A percentile compares a stretch with the other conserved stretches of the same genome.
phyloP scores from a whole-genome alignment of 202 grass and related monocot species.

The Tripidium arundinaceum region DNA sequence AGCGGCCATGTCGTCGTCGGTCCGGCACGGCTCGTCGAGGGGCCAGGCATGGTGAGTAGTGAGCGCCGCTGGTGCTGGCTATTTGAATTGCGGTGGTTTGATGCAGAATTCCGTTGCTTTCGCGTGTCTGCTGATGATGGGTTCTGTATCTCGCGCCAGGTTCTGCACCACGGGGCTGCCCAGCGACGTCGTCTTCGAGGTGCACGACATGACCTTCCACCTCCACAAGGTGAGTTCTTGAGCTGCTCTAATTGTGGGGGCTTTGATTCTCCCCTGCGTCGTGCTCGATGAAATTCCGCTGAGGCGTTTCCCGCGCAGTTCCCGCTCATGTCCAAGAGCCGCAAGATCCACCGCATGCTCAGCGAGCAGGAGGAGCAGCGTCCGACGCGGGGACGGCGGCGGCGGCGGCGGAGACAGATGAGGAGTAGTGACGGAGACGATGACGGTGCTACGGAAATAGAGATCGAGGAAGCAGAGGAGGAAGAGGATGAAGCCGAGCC shows the following conservation, averaged over 20 bases:
- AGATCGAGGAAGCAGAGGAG: slow-evolving; percentile 55
- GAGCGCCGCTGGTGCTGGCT: background rate
- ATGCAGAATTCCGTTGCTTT: slow-evolving; percentile 1
- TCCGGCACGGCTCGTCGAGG: slow-evolving; percentile 29
- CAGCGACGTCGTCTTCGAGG: slow-evolving; percentile 85
- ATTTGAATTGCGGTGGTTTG: background rate
- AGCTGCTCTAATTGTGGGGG: background rate
- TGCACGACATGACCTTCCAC: slow-evolving; percentile 89
- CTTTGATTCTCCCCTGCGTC: background rate
- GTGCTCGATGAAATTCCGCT: slow-evolving; percentile 50
- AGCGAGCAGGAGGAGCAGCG: slow-evolving; percentile 50
- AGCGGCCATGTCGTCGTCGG: slow-evolving; percentile 38
- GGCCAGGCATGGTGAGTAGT: slow-evolving; percentile 55
- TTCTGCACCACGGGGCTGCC: slow-evolving; percentile 97
- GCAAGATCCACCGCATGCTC: slow-evolving; percentile 70
- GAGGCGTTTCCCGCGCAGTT: slow-evolving; percentile 53
- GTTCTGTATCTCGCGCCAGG: slow-evolving; percentile 29
- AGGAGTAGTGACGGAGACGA: background rate
- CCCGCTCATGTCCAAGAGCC: slow-evolving; percentile 86
- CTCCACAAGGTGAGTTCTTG: slow-evolving; percentile 67
- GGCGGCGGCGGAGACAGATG: background rate
- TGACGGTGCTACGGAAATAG: slow-evolving; percentile 12
- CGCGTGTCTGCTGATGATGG: background rate
- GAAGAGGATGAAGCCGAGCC: background rate
- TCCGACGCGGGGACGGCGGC: background rate